phyloP scores from a whole-genome alignment of 352 stramenopile species.

The Stramenopiles sp. region DNA sequence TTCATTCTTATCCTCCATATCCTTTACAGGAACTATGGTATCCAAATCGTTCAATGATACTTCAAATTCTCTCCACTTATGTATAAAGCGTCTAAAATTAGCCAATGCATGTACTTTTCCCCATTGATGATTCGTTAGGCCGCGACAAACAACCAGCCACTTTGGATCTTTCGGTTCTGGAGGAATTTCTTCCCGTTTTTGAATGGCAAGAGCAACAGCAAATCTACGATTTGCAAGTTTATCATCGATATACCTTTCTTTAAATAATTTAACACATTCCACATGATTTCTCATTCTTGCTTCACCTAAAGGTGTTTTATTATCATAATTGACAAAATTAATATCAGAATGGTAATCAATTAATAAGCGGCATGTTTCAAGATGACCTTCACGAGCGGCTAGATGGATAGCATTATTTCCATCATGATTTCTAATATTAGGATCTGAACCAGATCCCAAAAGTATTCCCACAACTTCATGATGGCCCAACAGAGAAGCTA shows the following conservation, averaged over 20 bases:
- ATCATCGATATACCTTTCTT: not conserved
- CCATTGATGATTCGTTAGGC: not conserved
- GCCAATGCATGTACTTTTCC: not conserved
- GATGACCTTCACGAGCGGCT: slow-evolving; percentile 32
- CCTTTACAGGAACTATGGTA: not conserved
- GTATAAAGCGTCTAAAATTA: not conserved
- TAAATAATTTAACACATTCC: slow-evolving; percentile 22
- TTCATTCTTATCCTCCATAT: not conserved
- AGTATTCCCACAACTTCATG: slow-evolving; percentile 31
- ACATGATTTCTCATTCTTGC: slow-evolving; percentile 40
- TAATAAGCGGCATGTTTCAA: slow-evolving; percentile 40
- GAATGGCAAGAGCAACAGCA: not conserved
- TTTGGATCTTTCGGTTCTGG: not conserved
- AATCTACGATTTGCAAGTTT: not conserved
- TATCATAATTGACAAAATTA: slow-evolving; percentile 54
- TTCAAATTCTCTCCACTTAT: not conserved
- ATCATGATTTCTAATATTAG: slow-evolving; percentile 32
- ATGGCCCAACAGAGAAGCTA: slow-evolving; percentile 25
- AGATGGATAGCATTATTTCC: slow-evolving; percentile 33
- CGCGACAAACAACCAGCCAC: not conserved
- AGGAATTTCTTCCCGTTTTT: not conserved
- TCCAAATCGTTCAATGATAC: not conserved
- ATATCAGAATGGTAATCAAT: slow-evolving; percentile 50
- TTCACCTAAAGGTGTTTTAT: slow-evolving; percentile 44
- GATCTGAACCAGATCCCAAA: slow-evolving; percentile 31